Evolutionary conservation across 2,329 filamentous ascomycete genomes (phyloP).

Genomic region (Verticillium albo-atrum): DNA sequence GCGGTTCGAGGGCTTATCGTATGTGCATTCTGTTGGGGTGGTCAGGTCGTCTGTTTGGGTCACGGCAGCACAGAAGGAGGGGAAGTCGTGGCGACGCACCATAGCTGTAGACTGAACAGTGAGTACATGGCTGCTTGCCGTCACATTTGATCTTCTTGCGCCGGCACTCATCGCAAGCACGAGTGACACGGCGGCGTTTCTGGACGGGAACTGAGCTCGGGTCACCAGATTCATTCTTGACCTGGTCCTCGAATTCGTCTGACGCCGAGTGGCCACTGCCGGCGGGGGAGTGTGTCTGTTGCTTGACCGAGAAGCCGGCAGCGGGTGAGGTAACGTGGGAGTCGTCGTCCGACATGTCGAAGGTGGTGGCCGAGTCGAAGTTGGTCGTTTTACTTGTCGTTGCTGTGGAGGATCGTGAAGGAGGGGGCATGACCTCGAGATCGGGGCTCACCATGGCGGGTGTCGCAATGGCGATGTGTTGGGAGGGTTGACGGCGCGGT

Average conservation of each 20-base stretch:
- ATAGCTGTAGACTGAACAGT: conserved; percentile 98
- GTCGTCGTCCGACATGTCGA: conserved; percentile 40
- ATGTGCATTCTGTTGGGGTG: conserved; percentile 70
- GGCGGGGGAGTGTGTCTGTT: conserved; percentile 30
- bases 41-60: conserved; percentile 15
- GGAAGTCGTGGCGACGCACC: conserved; percentile 51
- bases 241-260: conserved; percentile 30
- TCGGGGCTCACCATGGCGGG: not conserved
- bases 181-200: conserved; percentile 72
- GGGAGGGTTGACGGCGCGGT: not conserved
- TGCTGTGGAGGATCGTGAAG: conserved; percentile 6
- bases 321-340: conserved; percentile 27
- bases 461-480: conserved; percentile 5
- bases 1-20: conserved; percentile 90
- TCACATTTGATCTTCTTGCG: conserved; percentile 87
- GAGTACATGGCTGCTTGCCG: conserved; percentile 84
- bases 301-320: conserved; percentile 20
- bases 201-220: conserved; percentile 57
- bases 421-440: not conserved
- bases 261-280: conserved; percentile 38
- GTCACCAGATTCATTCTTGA: conserved; percentile 19
- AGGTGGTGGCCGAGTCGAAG: conserved; percentile 18
- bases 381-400: not conserved
- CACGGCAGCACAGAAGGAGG: not conserved
- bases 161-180: conserved; percentile 78